These are phyloP conservation scores for Saccharomyces hybrid DNA, from an alignment of 1,139 yeast genomes.

Conservation along the genomic window DNA sequence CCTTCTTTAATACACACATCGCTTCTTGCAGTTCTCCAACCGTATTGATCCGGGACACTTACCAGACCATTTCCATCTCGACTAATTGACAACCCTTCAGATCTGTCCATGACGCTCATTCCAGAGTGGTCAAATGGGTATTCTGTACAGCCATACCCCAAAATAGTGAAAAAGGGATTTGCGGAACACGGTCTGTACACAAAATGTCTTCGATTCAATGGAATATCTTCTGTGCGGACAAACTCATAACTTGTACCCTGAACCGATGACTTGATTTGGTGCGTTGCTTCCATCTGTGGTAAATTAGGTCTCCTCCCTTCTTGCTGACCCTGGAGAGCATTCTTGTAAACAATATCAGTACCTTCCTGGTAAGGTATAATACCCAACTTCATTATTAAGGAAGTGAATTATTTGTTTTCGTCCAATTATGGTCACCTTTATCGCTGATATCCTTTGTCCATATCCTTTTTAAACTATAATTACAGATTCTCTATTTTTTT, in stretches of 20 bases:
- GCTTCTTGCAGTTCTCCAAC: conserved; percentile 77
- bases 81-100: conserved; percentile 49
- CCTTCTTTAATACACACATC: conserved; percentile 78
- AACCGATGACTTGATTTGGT: conserved; percentile 4
- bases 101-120: conserved; percentile 64
- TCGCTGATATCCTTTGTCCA: not conserved
- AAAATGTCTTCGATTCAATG: conserved; percentile 71
- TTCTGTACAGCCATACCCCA: conserved; percentile 69
- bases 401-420: not conserved
- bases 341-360: conserved; percentile 18
- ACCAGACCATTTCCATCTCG: conserved; percentile 31
- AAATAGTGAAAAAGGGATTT: conserved; percentile 49
- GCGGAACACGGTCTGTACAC: conserved; percentile 77
- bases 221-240: conserved; percentile 54
- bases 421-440: not conserved
- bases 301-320: conserved; percentile 12
- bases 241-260: conserved; percentile 8
- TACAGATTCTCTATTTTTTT: not conserved
- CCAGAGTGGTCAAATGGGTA: conserved; percentile 58
- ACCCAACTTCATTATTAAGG: conserved; percentile 22
- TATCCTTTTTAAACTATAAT: not conserved
- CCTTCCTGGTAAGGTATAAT: conserved; percentile 26
- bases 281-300: conserved; percentile 11
- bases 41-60: conserved; percentile 45
- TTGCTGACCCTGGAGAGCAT: conserved; percentile 2